Evolutionary conservation across 108 stramenopile genomes (phyloP).

Genomic region (Nitzschia sp.): DNA sequence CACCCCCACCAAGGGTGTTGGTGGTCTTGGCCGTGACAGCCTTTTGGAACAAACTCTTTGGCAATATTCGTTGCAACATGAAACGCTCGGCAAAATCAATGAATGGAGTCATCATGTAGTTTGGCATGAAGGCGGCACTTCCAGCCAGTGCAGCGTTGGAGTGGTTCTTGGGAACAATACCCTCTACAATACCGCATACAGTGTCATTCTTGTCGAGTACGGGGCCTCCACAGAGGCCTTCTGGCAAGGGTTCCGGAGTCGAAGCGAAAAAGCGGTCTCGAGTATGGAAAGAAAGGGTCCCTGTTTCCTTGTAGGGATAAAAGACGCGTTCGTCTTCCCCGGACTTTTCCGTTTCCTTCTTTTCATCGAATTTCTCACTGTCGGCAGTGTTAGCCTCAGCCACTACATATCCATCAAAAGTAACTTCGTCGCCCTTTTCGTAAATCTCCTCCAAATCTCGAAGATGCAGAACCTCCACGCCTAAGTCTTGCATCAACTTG

Average conservation of each 20-base stretch:
- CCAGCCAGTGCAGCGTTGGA: conserved; percentile 66
- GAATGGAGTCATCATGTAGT: conserved; percentile 62
- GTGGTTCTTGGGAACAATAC: conserved; percentile 71
- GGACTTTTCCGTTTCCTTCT: conserved; percentile 9
- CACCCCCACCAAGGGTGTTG: conserved; percentile 41
- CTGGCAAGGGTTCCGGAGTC: conserved; percentile 69
- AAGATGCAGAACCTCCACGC: conserved; percentile 64
- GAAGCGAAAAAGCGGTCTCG: conserved; percentile 75
- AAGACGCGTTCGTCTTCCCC: conserved; percentile 59
- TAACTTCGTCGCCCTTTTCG: conserved; percentile 65
- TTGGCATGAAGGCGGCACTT: conserved; percentile 76
- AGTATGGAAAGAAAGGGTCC: conserved; percentile 57
- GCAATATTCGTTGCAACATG: conserved; percentile 74
- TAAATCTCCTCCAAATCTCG: conserved; percentile 57
- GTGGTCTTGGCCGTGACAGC: conserved; percentile 60
- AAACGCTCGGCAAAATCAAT: conserved; percentile 69
- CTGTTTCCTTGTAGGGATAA: conserved; percentile 60
- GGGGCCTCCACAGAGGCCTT: conserved; percentile 84
- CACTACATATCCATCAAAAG: conserved; percentile 80
- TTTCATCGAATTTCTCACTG: conserved; percentile 20
- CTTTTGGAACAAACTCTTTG: conserved; percentile 58
- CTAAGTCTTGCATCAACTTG: conserved; percentile 54
- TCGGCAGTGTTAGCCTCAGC: conserved; percentile 48
- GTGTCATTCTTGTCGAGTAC: conserved; percentile 51
- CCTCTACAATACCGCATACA: conserved; percentile 79